Evolutionary conservation across 2,329 filamentous ascomycete species (phyloP).

Genomic region (Proliferodiscus dingleyae): DNA sequence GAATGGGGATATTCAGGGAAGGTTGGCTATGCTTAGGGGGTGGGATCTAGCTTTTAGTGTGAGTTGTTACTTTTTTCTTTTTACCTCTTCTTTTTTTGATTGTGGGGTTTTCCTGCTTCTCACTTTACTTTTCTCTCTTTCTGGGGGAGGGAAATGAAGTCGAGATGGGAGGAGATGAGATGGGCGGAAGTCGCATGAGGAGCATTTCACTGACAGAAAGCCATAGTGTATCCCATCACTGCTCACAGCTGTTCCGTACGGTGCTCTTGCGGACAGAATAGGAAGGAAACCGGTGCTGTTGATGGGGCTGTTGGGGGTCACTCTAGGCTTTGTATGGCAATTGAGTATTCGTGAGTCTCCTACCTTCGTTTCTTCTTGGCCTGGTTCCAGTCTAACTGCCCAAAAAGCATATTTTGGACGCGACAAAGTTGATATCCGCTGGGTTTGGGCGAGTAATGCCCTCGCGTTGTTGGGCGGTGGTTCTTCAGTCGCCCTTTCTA

Average conservation of each 20-base stretch:
- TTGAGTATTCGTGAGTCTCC: conserved; percentile 15
- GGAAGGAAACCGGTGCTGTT: conserved; percentile 13
- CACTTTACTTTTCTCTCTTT: too few relatives aligned
- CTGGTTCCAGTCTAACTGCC: too few relatives aligned
- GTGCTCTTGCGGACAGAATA: conserved; percentile 14
- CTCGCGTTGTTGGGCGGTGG: conserved; percentile 32
- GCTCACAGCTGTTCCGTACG: conserved; percentile 15
- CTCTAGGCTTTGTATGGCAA: conserved; percentile 3
- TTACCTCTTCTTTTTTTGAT: too few relatives aligned
- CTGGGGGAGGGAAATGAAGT: too few relatives aligned
- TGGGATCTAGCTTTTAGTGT: conserved; percentile 40
- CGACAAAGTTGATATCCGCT: conserved; percentile 16
- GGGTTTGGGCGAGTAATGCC: conserved; percentile 30
- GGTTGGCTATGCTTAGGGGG: conserved; percentile 47
- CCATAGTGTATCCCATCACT: conserved; percentile 41
- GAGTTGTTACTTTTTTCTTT: too few relatives aligned
- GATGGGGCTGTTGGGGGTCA: conserved; percentile 7
- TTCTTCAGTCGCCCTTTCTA: conserved; percentile 27
- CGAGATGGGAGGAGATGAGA: too few relatives aligned
- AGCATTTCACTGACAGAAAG: too few relatives aligned
- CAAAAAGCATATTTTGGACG: not conserved
- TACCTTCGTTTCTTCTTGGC: too few relatives aligned
- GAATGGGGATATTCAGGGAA: conserved; percentile 42
- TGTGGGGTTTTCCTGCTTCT: too few relatives aligned
- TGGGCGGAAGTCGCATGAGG: too few relatives aligned